Evolutionary conservation across 805 yeast species (phyloP), one percentile per base, ranked within the genome.

Genomic region (Hanseniaspora occidentalis): DNA sequence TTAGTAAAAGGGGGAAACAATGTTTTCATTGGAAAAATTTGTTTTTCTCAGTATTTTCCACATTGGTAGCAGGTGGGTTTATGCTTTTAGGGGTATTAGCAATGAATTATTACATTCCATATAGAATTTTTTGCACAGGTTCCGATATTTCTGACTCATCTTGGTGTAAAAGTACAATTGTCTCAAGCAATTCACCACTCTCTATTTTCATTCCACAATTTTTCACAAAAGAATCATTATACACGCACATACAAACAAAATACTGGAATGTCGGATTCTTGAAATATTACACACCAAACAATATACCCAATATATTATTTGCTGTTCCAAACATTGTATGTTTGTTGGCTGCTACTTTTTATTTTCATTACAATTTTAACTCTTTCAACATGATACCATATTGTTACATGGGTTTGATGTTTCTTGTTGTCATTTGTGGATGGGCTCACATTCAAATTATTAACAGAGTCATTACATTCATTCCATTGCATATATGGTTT

Each of bases 251-350:
- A 6, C 98, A 92, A 58, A 43, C 61, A 1, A 67, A 75, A 47
- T 86, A 89, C 57, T 92, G 98, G 98, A 72, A 77, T 49, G 70
- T 67, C 35, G 97, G 98, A 0, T 74, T 88, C 39, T 57, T 92
- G 42, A 65, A 60, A 31, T 92, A 92, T 60, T 92, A 96, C 89
- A 80, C 92, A 0, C 43, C 67, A 0, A 76, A 75, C 52, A 89
- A 92, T 51, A 58, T 84, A 6, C 95, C 96, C 9, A 83, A 88
- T 57, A 89, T 92, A 54, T 22, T 77, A 8, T 65, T 92, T 50
- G 89, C 83, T 0, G 42, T 72, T 1, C 97, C 97, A 3, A 73
- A 77, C 14, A 52, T 83, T 7, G 19, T 65, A 1, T 55, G 79
- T 3, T 56, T 80, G 33, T 36, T 52, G 1, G 48, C 57, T 14